These are phyloP conservation scores for Calonectria pauciramosa DNA, from an alignment of 2,329 filamentous ascomycete species.

Conservation along the genomic window DNA sequence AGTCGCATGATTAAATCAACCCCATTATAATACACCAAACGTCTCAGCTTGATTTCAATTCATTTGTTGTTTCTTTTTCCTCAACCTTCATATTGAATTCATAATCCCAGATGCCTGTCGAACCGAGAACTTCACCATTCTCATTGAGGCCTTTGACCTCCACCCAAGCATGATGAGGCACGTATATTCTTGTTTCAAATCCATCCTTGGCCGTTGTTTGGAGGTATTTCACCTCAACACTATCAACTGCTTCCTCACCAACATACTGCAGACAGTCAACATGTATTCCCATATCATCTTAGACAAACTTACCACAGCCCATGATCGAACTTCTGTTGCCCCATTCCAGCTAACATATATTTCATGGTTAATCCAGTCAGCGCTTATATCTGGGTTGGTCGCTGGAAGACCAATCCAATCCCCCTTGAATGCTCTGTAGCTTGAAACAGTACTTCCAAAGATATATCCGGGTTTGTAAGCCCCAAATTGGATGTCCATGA, in stretches of 20 bases:
- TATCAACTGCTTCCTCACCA: background rate
- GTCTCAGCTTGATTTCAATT: background rate
- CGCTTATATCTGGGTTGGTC: slow-evolving; percentile 15
- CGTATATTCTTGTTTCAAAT: slow-evolving; percentile 16
- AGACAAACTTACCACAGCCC: slow-evolving; percentile 18
- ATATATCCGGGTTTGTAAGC: slow-evolving; percentile 17
- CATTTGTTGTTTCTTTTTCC: background rate
- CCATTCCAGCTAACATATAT: slow-evolving; percentile 24
- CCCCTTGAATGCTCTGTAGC: slow-evolving; percentile 19
- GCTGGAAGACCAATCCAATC: slow-evolving; percentile 16
- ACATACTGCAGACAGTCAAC: slow-evolving; percentile 14
- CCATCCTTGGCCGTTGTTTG: slow-evolving; percentile 11
- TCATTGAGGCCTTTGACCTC: slow-evolving; percentile 7
- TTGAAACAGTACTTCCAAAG: slow-evolving; percentile 17
- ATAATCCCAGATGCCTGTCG: slow-evolving; percentile 19
- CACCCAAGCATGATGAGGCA: slow-evolving; percentile 4
- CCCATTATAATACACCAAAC: background rate
- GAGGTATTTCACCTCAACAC: background rate
- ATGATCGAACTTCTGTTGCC: slow-evolving; percentile 24
- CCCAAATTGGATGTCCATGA: slow-evolving; percentile 25
- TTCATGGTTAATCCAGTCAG: slow-evolving; percentile 2
- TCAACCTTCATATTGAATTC: background rate
- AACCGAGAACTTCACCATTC: slow-evolving; percentile 7
- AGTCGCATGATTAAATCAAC: background rate
- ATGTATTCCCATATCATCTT: background rate